Percentiles rank a stretch among this genome's conserved stretches.
Evolutionary conservation across 331 rosid genomes (phyloP).

Genomic region (Dryas integrifolia): DNA sequence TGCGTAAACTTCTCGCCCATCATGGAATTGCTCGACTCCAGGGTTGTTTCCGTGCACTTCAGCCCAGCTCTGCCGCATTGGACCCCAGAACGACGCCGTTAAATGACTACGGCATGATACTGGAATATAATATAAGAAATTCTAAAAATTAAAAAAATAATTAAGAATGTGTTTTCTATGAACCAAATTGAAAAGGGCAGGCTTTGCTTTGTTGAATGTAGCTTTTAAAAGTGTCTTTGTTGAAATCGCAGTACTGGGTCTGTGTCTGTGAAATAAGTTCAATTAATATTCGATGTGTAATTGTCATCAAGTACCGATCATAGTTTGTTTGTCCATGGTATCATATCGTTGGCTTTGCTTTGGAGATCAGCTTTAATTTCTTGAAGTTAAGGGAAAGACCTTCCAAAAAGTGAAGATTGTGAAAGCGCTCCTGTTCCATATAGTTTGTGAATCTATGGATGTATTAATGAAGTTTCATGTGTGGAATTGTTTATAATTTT

Average conservation of each 20-base stretch:
- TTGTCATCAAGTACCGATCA: neutral
- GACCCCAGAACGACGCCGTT: slow-evolving; percentile 72
- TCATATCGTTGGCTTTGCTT: slow-evolving; percentile 21
- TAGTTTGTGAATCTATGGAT: no score
- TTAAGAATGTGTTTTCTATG: no score
- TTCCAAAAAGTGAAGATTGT: neutral
- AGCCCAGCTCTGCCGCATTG: slow-evolving; percentile 78
- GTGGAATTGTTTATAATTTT: slow-evolving; percentile 7
- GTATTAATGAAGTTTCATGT: neutral
- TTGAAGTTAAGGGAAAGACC: slow-evolving; percentile 26
- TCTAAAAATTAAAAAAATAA: no score
- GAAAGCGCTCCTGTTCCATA: no score
- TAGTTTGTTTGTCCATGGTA: slow-evolving; percentile 31
- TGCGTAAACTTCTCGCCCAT: slow-evolving; percentile 84
- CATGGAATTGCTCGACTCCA: slow-evolving; percentile 72
- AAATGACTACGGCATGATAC: slow-evolving; percentile 12
- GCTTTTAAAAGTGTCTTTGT: slow-evolving; percentile 26
- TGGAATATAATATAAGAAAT: no score
- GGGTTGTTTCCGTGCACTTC: slow-evolving; percentile 70
- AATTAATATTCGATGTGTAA: slow-evolving; percentile 21
- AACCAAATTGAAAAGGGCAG: neutral
- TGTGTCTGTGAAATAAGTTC: slow-evolving; percentile 46
- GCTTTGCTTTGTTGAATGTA: slow-evolving; percentile 28
- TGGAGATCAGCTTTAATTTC: slow-evolving; percentile 2
- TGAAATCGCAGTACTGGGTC: neutral